Base-by-base conservation (phyloP, 179 eudicot species). In the Nepenthes alata region DNA sequence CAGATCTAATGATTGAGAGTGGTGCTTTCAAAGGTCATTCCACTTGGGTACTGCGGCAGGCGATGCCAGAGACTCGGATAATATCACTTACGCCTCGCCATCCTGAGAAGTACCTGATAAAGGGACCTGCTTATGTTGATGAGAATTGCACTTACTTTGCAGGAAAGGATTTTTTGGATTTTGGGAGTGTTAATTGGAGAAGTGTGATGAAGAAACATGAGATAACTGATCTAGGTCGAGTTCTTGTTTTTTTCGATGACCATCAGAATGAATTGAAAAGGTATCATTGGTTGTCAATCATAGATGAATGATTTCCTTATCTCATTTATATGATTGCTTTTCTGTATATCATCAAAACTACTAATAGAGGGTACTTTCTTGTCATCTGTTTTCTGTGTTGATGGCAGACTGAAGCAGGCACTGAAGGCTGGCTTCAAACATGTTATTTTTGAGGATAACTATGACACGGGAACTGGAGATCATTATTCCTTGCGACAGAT, bases 21-120 rank as follows among this genome's bases (percentile, higher is more conserved):
- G 98, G 97, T 58, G 98, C 97, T 70, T 93, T 93, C 58, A 89
- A 93, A 77, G 97, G 98, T 62, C 98, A 93, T 72, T 93, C 98
- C 0, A 93, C 98, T 10, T 93, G 98, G 98, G 90, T 93, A 50
- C 76, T 89, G 62, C 72, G 97, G 61, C 98, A 93, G 69, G 96
- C 98, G 58, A 82, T 85, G 95, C 97, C 98, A 37, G 75, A 83
- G 53, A 82, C 78, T 57, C 88, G 76, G 69, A 93, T 89, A 50
- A 67, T 93, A 59, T 89, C 98, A 55, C 76, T 93, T 66, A 67
- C 98, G 35, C 98, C 97, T 0, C 95, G 97, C 35, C 97, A 93
- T 76, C 97, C 98, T 45, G 93, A 74, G 81, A 89, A 93, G 70
- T 93, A 93, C 74, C 79, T 93, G 52, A 85, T 76, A 70, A 93